These are phyloP conservation scores for Logfia minima DNA, from an alignment of 129 eudicot genomes.

Conservation along the genomic window DNA sequence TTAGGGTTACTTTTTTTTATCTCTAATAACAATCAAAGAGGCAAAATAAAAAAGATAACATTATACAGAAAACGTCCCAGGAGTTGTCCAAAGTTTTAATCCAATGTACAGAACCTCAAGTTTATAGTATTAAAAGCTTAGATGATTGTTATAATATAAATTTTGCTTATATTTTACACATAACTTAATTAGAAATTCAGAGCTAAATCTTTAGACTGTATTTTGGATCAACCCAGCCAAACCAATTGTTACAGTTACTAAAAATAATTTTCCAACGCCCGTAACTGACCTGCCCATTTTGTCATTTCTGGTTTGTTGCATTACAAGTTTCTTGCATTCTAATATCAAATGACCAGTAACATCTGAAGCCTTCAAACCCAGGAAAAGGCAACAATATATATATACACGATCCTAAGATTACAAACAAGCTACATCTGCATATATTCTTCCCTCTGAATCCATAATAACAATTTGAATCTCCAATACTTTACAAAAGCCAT, in stretches of 20 bases:
- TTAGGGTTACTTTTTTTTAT: neutral
- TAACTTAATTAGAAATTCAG: neutral
- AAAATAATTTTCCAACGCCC: neutral
- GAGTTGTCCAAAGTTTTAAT: neutral
- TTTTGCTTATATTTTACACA: neutral
- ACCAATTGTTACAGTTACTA: neutral
- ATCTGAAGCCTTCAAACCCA: slow-evolving; percentile 19
- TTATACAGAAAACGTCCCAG: neutral
- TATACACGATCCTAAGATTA: slow-evolving; percentile 23
- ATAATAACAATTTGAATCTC: neutral
- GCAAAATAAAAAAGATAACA: neutral
- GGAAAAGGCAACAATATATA: slow-evolving; percentile 11
- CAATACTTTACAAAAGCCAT: slow-evolving; percentile 22
- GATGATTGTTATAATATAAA: neutral
- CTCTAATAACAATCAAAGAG: neutral
- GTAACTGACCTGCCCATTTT: neutral
- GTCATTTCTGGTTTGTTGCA: neutral
- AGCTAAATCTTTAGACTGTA: neutral
- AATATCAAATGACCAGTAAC: neutral
- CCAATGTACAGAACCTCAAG: neutral
- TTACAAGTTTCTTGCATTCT: neutral
- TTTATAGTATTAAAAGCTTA: neutral
- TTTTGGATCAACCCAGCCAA: neutral
- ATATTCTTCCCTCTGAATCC: slow-evolving; percentile 5
- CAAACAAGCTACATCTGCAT: slow-evolving; percentile 29